Evolutionary conservation across 208 protist species (phyloP).

Genomic region (Leishmania guyanensis): DNA sequence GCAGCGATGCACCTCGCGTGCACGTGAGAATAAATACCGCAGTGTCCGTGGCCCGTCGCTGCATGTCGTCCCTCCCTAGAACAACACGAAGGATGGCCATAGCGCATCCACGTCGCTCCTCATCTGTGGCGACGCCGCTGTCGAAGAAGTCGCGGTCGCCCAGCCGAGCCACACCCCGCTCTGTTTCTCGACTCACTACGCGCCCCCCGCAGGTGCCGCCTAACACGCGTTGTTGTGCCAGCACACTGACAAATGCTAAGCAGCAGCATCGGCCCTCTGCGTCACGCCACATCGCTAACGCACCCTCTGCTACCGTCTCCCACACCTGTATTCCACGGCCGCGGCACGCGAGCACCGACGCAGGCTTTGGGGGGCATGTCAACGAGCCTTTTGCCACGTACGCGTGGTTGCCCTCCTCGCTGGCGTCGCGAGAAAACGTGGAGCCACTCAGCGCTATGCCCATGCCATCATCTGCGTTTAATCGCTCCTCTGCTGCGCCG

Average conservation of each 20-base stretch:
- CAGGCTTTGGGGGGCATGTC: neutral
- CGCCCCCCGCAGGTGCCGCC: neutral
- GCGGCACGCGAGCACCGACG: neutral
- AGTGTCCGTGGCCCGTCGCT: neutral
- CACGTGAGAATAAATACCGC: neutral
- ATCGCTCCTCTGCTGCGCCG: neutral
- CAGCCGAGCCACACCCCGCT: neutral
- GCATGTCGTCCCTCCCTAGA: neutral
- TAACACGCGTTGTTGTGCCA: neutral
- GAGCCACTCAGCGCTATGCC: neutral
- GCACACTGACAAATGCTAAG: neutral
- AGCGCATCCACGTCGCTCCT: neutral
- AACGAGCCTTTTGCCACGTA: neutral
- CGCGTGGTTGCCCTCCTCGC: neutral
- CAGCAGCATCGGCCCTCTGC: neutral
- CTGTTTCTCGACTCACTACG: neutral
- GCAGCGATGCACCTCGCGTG: neutral
- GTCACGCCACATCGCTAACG: neutral
- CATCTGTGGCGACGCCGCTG: neutral
- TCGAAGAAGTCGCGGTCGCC: neutral
- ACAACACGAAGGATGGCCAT: neutral
- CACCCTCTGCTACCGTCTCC: neutral
- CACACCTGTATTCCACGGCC: neutral
- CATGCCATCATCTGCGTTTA: neutral
- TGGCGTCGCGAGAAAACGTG: neutral